Evolutionary conservation across 176 grass and related monocot species (phyloP), one percentile per base, ranked within the genome.

Genomic region (Pharus latifolius): DNA sequence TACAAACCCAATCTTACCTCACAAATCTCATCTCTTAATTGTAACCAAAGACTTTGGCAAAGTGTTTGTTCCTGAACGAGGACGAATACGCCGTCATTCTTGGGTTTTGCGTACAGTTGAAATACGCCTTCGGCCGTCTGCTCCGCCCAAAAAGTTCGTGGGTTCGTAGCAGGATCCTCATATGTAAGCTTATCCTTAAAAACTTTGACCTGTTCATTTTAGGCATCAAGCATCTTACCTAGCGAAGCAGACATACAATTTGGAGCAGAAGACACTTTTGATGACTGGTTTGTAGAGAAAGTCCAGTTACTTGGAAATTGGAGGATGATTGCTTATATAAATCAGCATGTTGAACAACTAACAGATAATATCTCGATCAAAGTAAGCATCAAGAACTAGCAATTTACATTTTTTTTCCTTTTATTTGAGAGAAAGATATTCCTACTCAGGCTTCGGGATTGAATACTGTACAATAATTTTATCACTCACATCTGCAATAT

Each of bases 161-260:
- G n/a, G n/a, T n/a, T n/a, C n/a, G n/a, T n/a, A n/a, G 7, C 32
- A 65, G 4, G 23, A 23, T 43, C 57, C 56, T 23, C 2, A 23
- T 30, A 19, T 53, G 15, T 2, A 51, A 49, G 35, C 60, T 52
- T 42, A 17, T 74, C 40, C 34, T 73, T 31, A 55, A 23, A 32
- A 4, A 60, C 10, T 31, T 61, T 7, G 4, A 19, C 40, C 12
- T 81, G 40, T 49, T 26, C 54, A 55, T 78, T 74, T 35, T 70
- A 88, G 81, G 49, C 60, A 82, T 45, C 82, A 90, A 85, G 54
- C 53, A 74, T 81, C 59, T 73, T 80, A 77, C 73, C 68, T 81
- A 49, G 85, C 85, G 49, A 83, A 83, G 56, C 85, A 83, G 62
- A 37, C 83, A 69, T 90, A 69, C 87, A 85, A 65, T 73, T 79